Conservation (phyloP, 2,329 filamentous ascomycete species). For the Chrysoporthe puriensis region DNA sequence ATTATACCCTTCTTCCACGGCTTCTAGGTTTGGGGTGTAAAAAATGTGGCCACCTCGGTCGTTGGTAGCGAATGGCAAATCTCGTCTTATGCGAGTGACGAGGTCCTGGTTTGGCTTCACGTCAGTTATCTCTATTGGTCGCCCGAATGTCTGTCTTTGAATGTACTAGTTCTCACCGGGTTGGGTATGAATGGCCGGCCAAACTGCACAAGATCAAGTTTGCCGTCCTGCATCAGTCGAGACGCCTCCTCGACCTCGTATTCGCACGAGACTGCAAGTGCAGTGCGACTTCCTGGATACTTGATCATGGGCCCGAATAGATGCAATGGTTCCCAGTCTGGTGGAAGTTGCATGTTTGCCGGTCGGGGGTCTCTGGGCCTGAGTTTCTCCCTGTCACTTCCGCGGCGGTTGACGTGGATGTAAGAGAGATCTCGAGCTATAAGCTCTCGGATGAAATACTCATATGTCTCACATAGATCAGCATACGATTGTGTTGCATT, state of each 20-base stretch:
- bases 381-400: constrained; percentile 1
- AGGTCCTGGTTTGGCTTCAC: background rate
- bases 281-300: background rate
- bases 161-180: constrained; percentile 2
- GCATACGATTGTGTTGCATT: constrained; percentile 41
- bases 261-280: constrained; percentile 17
- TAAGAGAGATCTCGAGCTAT: constrained; percentile 52
- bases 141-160: background rate
- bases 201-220: constrained; percentile 22
- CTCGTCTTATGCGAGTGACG: background rate
- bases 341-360: constrained; percentile 1
- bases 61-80: background rate
- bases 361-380: background rate
- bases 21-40: background rate
- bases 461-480: constrained; percentile 40
- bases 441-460: constrained; percentile 49
- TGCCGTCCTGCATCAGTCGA: background rate
- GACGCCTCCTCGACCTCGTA: constrained; percentile 24
- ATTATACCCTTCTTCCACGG: background rate
- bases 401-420: constrained; percentile 44
- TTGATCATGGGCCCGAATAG: constrained; percentile 22
- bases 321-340: constrained; percentile 16
- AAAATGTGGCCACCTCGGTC: background rate
- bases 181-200: constrained; percentile 24
- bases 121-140: background rate